Evolutionary conservation across 2,329 filamentous ascomycete genomes (phyloP).

Genomic region (Exophiala calicioides): DNA sequence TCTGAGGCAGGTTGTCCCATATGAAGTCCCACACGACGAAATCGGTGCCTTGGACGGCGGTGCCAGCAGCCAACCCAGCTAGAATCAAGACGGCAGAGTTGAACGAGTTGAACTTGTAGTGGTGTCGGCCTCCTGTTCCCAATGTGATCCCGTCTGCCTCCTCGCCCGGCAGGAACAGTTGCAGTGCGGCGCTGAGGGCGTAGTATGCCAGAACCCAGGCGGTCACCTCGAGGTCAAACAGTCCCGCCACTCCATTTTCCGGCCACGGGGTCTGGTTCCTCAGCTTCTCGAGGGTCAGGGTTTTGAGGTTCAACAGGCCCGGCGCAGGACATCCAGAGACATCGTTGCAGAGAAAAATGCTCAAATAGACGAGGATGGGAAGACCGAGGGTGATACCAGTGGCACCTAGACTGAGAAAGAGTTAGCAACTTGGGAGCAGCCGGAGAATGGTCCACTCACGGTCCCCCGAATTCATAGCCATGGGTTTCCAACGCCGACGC

Average conservation of each 20-base stretch:
- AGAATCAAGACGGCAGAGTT: conserved; percentile 73
- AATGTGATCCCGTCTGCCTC: conserved; percentile 71
- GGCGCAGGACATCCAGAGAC: conserved; percentile 86
- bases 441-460: conserved; percentile 39
- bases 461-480: conserved; percentile 51
- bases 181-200: conserved; percentile 70
- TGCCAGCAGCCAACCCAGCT: conserved; percentile 71
- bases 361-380: conserved; percentile 74
- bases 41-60: conserved; percentile 71
- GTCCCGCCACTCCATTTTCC: conserved; percentile 65
- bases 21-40: conserved; percentile 93
- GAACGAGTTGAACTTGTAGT: conserved; percentile 82
- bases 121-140: conserved; percentile 69
- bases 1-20: conserved; percentile 82
- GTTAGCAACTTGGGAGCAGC: conserved; percentile 15
- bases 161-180: conserved; percentile 73
- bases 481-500: conserved; percentile 36
- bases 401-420: conserved; percentile 65
- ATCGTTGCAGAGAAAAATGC: conserved; percentile 89
- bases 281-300: conserved; percentile 68
- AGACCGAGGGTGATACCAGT: conserved; percentile 77
- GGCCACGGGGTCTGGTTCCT: conserved; percentile 84
- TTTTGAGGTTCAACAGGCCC: conserved; percentile 71
- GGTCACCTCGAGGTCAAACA: conserved; percentile 69
- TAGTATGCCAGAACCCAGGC: conserved; percentile 78